Evolutionary conservation across 2,329 filamentous ascomycete genomes (phyloP).

Genomic region (Epicoccum nigrum): DNA sequence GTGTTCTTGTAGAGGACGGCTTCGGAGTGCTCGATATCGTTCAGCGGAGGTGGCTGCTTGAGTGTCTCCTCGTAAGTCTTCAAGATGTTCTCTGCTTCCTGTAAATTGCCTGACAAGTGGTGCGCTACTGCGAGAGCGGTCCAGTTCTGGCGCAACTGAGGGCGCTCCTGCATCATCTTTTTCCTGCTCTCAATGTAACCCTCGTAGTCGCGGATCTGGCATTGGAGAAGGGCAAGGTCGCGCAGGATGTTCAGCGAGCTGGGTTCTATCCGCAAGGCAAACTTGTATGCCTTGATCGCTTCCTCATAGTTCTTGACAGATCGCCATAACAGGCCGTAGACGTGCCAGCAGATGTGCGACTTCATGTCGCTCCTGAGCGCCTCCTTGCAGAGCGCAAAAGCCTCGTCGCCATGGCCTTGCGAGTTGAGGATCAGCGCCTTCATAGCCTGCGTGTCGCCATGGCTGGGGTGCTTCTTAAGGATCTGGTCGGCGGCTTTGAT

Average conservation of each 20-base stretch:
- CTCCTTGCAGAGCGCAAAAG: slow-evolving; percentile 89
- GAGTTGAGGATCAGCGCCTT: slow-evolving; percentile 96
- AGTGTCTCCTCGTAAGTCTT: slow-evolving; percentile 92
- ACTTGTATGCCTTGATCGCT: slow-evolving; percentile 98
- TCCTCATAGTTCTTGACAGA: slow-evolving; percentile 98
- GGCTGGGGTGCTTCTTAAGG: slow-evolving; percentile 89
- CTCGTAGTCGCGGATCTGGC: slow-evolving; percentile 94
- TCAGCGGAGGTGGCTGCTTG: slow-evolving; percentile 76
- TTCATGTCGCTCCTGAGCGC: slow-evolving; percentile 97
- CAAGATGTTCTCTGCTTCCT: slow-evolving; percentile 87
- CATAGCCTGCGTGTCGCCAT: slow-evolving; percentile 99
- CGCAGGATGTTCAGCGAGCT: slow-evolving; percentile 92
- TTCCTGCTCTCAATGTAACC: slow-evolving; percentile 91
- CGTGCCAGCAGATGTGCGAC: slow-evolving; percentile 99
- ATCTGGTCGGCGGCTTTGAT: slow-evolving; percentile 97
- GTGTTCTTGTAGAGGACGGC: slow-evolving; percentile 93
- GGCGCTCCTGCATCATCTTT: slow-evolving; percentile 83
- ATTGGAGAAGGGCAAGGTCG: slow-evolving; percentile 88
- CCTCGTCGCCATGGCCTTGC: slow-evolving; percentile 90
- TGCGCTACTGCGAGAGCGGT: slow-evolving; percentile 94
- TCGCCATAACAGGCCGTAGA: slow-evolving; percentile 92
- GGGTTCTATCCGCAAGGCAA: slow-evolving; percentile 90
- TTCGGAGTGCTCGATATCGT: slow-evolving; percentile 91
- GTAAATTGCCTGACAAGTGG: slow-evolving; percentile 84
- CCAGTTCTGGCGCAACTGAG: slow-evolving; percentile 89